Evolutionary conservation across 2,329 filamentous ascomycete genomes (phyloP).

Genomic region (Xylariomycetidae sp.): DNA sequence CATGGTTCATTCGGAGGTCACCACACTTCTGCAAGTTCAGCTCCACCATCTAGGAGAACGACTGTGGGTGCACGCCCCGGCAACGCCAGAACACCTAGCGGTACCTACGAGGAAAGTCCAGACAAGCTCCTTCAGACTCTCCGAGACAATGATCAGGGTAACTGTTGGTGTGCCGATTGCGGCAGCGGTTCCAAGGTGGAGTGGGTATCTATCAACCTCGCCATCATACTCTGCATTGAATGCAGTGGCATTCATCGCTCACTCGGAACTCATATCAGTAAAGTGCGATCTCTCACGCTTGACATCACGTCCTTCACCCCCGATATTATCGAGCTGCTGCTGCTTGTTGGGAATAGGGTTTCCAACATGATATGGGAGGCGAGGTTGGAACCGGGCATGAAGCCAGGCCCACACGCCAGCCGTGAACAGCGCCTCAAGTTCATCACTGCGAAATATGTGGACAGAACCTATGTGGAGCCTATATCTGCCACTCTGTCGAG

Average conservation of each 20-base stretch:
- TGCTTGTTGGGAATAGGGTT: constrained; percentile 87
- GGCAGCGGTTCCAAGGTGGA: constrained; percentile 89
- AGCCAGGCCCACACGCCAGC: constrained; percentile 72
- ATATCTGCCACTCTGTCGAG: constrained; percentile 71
- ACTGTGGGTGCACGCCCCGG: constrained; percentile 86
- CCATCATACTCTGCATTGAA: constrained; percentile 94
- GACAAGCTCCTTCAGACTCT: constrained; percentile 83
- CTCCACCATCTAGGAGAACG: constrained; percentile 71
- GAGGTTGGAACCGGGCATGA: constrained; percentile 66
- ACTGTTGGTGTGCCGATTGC: constrained; percentile 92
- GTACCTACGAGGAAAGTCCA: constrained; percentile 73
- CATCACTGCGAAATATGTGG: constrained; percentile 92
- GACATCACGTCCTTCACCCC: constrained; percentile 95
- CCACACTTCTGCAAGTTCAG: constrained; percentile 40
- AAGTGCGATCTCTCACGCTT: constrained; percentile 89
- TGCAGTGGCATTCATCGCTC: constrained; percentile 97
- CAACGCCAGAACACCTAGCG: constrained; percentile 64
- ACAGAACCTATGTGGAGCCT: constrained; percentile 74
- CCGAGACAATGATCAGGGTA: constrained; percentile 85
- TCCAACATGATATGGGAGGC: constrained; percentile 98
- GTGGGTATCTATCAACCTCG: constrained; percentile 98
- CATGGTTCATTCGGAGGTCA: constrained; percentile 47
- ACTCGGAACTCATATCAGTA: constrained; percentile 94
- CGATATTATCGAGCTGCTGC: constrained; percentile 90
- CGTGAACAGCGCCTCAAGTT: constrained; percentile 90